Evolutionary conservation across 305 asterid genomes (phyloP).

Genomic region (Striga hermonthica): DNA sequence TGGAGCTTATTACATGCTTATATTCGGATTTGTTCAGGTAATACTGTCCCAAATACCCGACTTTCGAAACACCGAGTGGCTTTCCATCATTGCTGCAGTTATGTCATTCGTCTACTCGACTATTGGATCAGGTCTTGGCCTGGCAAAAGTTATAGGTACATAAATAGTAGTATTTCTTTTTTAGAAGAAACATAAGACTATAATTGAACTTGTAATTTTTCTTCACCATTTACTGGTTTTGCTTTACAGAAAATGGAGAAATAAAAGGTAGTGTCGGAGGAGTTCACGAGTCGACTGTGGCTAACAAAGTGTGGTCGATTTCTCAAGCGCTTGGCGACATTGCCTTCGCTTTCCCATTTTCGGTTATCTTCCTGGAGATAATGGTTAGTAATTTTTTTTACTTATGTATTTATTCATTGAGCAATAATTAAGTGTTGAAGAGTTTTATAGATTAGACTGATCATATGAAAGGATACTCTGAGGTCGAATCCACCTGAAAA

Average conservation of each 20-base stretch:
- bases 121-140: constrained; percentile 73
- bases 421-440: too few species aligned
- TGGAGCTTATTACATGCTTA: constrained; percentile 43
- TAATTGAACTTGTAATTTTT: neutral
- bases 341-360: constrained; percentile 78
- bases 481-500: constrained; percentile 58
- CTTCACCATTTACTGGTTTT: neutral
- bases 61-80: constrained; percentile 63
- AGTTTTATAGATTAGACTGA: too few species aligned
- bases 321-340: constrained; percentile 69
- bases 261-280: constrained; percentile 71
- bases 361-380: constrained; percentile 60
- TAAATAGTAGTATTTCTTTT: neutral
- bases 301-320: constrained; percentile 55
- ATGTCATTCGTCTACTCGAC: constrained; percentile 72
- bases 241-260: constrained; percentile 68
- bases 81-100: constrained; percentile 60
- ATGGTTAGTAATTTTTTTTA: constrained; percentile 44
- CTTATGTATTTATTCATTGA: too few species aligned
- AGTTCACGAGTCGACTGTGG: constrained; percentile 44
- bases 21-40: constrained; percentile 59
- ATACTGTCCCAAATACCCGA: constrained; percentile 74
- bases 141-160: constrained; percentile 66
- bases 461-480: constrained; percentile 56
- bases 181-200: neutral